Evolutionary conservation across 805 yeast genomes (phyloP).

Genomic region (Lachancea sp.): DNA sequence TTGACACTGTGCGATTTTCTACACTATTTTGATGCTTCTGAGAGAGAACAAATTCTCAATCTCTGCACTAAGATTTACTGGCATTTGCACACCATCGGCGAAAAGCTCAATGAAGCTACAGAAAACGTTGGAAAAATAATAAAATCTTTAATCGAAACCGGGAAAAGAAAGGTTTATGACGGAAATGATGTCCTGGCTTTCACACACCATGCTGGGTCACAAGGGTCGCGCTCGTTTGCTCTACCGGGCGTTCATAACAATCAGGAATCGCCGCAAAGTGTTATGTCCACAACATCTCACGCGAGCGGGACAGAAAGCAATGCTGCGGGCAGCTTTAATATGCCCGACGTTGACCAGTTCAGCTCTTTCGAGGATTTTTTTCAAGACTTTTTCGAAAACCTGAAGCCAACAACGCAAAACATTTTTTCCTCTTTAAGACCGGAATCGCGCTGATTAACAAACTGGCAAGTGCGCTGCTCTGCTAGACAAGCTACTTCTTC

Average conservation of each 20-base stretch:
- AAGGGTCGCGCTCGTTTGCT: background rate
- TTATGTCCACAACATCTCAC: conserved; percentile 9
- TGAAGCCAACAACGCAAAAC: conserved; percentile 31
- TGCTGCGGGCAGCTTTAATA: conserved; percentile 12
- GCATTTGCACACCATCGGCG: conserved; percentile 53
- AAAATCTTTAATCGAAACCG: conserved; percentile 43
- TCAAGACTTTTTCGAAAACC: conserved; percentile 39
- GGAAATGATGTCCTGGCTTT: conserved; percentile 1
- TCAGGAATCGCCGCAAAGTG: conserved; percentile 5
- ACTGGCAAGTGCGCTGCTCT: background rate
- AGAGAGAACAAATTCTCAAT: conserved; percentile 38
- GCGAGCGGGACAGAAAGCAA: conserved; percentile 3
- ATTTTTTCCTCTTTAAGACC: conserved; percentile 18
- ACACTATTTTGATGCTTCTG: conserved; percentile 34
- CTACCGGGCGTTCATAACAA: background rate
- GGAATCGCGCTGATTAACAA: background rate
- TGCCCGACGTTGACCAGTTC: conserved; percentile 45
- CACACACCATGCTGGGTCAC: background rate
- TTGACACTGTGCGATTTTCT: conserved; percentile 45
- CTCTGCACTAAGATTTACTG: conserved; percentile 49
- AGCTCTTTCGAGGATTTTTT: conserved; percentile 53
- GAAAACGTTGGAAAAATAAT: conserved; percentile 53
- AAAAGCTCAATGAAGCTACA: conserved; percentile 50
- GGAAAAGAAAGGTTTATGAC: conserved; percentile 25
- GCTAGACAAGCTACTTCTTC: too few species aligned